phyloP scores from a whole-genome alignment of 2,329 filamentous ascomycete genomes.

The Penicillium sp. region DNA sequence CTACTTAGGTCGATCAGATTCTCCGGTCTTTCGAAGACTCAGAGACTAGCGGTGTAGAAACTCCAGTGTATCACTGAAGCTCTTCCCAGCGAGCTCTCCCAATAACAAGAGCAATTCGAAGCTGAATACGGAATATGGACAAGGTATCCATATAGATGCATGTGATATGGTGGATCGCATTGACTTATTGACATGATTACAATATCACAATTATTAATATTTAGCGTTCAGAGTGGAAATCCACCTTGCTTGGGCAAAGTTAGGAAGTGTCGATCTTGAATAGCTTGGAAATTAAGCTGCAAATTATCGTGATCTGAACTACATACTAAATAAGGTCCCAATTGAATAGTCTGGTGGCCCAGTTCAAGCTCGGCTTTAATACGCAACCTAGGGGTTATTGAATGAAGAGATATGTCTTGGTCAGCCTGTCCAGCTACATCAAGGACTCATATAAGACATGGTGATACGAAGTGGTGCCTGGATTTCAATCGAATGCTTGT shows the following conservation, averaged over 20 bases:
- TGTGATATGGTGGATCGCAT: no score
- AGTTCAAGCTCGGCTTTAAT: constrained; percentile 23
- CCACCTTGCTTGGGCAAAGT: neutral
- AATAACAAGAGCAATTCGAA: no score
- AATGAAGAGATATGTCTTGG: neutral
- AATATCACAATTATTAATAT: neutral
- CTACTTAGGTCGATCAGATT: no score
- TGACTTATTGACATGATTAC: no score
- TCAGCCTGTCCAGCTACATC: neutral
- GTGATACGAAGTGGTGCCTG: neutral
- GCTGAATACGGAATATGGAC: no score
- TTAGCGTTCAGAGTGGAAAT: neutral
- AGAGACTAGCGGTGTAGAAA: no score
- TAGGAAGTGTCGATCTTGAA: neutral
- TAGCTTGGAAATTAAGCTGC: neutral
- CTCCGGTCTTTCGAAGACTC: no score
- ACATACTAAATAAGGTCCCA: neutral
- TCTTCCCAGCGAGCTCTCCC: no score
- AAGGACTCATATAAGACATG: neutral
- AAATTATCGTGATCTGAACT: neutral
- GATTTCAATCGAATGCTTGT: neutral
- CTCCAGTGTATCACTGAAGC: no score
- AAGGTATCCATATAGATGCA: no score
- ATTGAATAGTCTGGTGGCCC: neutral
- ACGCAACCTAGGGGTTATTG: no score